Conservation (phyloP, 345 rosid genomes). For the Kandelia obovata region DNA sequence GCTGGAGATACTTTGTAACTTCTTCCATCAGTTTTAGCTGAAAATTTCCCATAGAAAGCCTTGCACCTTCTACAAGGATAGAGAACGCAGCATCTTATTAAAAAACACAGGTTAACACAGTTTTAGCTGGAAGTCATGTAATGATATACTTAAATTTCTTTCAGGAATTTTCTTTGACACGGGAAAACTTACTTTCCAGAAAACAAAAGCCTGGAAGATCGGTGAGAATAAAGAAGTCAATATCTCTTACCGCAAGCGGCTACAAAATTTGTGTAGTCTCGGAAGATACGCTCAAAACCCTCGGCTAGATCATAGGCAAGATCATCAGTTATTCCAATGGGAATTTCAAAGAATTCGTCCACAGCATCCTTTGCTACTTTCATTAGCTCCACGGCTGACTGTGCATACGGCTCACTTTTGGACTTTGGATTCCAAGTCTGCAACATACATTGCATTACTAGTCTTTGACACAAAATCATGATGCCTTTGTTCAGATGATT, state of each 20-base stretch:
- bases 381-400: constrained; percentile 67
- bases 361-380: constrained; percentile 54
- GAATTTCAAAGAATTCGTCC: constrained; percentile 79
- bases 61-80: too few relatives aligned
- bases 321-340: constrained; percentile 73
- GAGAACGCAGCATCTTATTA: too few relatives aligned
- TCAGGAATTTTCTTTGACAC: too few relatives aligned
- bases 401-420: constrained; percentile 83
- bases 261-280: constrained; percentile 65
- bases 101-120: too few relatives aligned
- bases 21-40: too few relatives aligned
- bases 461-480: too few relatives aligned
- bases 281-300: constrained; percentile 60
- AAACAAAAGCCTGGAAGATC: not conserved
- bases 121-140: too few relatives aligned
- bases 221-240: not conserved
- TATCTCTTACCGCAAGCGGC: constrained; percentile 67
- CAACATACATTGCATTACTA: constrained; percentile 15
- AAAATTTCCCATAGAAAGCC: too few relatives aligned
- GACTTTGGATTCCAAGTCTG: constrained; percentile 98
- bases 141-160: too few relatives aligned
- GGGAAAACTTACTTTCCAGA: too few relatives aligned
- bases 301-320: constrained; percentile 67
- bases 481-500: too few relatives aligned
- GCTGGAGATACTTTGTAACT: too few relatives aligned